A percentile compares a stretch with the other conserved stretches of the same genome.
Conservation (phyloP, 2,329 filamentous ascomycete genomes). For the Aspergillus pseudonomiae region DNA sequence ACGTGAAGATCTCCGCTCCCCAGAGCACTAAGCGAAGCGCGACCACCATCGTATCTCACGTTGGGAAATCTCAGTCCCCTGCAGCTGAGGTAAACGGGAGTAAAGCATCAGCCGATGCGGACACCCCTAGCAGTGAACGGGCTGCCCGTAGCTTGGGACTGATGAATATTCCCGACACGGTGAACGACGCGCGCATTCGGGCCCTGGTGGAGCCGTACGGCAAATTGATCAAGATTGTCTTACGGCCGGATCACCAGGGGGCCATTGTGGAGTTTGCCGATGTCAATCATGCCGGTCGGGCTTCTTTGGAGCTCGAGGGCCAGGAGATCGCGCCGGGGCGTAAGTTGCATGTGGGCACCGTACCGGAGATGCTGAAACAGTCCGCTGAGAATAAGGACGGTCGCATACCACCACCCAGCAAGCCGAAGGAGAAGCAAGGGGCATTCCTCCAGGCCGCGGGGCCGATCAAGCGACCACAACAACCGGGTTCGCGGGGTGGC, state of each 20-base stretch:
- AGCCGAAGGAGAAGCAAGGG: constrained; percentile 37
- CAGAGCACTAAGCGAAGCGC: constrained; percentile 47
- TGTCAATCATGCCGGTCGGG: constrained; percentile 68
- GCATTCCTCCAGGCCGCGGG: constrained; percentile 35
- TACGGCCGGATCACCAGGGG: constrained; percentile 80
- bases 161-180: constrained; percentile 85
- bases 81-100: constrained; percentile 39
- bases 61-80: constrained; percentile 38
- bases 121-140: constrained; percentile 46
- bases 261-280: constrained; percentile 83
- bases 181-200: constrained; percentile 83
- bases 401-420: constrained; percentile 33
- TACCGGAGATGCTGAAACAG: constrained; percentile 53
- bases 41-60: constrained; percentile 49
- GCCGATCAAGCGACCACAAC: constrained; percentile 50
- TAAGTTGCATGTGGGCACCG: constrained; percentile 52
- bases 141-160: constrained; percentile 75
- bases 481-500: constrained; percentile 46
- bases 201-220: constrained; percentile 73
- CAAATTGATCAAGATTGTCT: constrained; percentile 71
- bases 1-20: constrained; percentile 60
- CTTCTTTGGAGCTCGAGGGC: constrained; percentile 49
- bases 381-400: constrained; percentile 46
- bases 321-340: constrained; percentile 49
- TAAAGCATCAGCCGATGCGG: constrained; percentile 38